Conservation (phyloP, 768 basidiomycete genomes). For the Leccinum obscurum region DNA sequence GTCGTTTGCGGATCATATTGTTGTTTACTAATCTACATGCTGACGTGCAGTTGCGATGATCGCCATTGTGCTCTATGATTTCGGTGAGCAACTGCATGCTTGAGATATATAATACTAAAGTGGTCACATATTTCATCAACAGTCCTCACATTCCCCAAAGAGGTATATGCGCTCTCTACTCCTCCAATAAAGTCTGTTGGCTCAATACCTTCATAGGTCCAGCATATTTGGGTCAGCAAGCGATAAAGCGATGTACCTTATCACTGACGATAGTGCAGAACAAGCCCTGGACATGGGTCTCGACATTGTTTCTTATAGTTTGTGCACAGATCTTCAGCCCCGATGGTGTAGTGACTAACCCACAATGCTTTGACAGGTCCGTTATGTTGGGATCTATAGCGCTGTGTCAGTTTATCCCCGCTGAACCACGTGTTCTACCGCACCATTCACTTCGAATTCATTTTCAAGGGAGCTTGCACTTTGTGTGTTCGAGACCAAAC, state of each 20-base stretch:
- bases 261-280: not conserved
- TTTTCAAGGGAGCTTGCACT: not conserved
- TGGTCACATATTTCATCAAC: not conserved
- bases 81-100: not conserved
- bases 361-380: not conserved
- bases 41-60: not conserved
- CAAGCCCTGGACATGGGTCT: not conserved
- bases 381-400: not conserved
- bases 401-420: not conserved
- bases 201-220: not conserved
- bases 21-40: too few species aligned
- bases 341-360: not conserved
- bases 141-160: not conserved
- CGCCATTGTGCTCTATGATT: not conserved
- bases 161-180: not conserved
- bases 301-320: not conserved
- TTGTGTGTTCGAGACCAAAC: not conserved
- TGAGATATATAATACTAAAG: not conserved
- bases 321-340: not conserved
- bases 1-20: not conserved
- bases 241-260: not conserved
- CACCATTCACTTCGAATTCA: not conserved
- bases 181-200: not conserved
- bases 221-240: not conserved
- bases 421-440: not conserved